These are phyloP conservation scores for Erodium texanum DNA, from an alignment of 441 rosid genomes.

Conservation along the genomic window DNA sequence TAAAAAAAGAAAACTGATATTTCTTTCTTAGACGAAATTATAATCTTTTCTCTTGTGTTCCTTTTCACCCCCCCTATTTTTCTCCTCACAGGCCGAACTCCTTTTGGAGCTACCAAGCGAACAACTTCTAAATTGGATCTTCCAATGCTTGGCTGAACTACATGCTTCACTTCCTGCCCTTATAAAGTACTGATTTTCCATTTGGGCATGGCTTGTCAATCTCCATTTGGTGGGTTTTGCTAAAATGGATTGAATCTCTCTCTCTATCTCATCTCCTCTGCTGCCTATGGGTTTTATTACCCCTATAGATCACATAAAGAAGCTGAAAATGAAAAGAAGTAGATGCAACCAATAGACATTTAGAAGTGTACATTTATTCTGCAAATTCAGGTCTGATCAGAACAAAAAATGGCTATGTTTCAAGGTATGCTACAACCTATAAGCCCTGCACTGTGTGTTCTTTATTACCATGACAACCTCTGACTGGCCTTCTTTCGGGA, in stretches of 20 bases:
- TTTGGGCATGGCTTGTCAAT: not conserved
- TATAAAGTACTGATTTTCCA: conserved; percentile 48
- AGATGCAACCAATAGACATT: conserved; percentile 4
- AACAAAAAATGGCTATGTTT: not conserved
- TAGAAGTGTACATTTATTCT: conserved; percentile 3
- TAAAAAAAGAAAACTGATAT: conserved; percentile 22
- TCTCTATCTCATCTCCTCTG: not conserved
- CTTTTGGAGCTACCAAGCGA: conserved; percentile 90
- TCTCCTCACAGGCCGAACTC: conserved; percentile 68
- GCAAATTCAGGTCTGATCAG: conserved; percentile 2
- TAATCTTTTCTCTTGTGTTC: not conserved
- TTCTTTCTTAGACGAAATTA: conserved; percentile 7
- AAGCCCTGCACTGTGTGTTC: not conserved
- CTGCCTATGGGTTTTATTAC: not conserved
- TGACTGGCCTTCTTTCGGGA: not conserved
- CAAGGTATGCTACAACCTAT: not conserved
- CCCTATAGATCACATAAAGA: conserved; percentile 3
- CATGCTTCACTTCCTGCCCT: conserved; percentile 79
- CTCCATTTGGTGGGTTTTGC: not conserved
- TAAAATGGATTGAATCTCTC: not conserved
- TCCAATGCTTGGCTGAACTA: conserved; percentile 83
- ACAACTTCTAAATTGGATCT: conserved; percentile 83
- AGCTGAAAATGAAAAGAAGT: conserved; percentile 12
- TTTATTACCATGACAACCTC: not conserved
- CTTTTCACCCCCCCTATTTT: conserved; percentile 1